Conservation (phyloP, 345 rosid genomes). For the Hibiscus syriacus region DNA sequence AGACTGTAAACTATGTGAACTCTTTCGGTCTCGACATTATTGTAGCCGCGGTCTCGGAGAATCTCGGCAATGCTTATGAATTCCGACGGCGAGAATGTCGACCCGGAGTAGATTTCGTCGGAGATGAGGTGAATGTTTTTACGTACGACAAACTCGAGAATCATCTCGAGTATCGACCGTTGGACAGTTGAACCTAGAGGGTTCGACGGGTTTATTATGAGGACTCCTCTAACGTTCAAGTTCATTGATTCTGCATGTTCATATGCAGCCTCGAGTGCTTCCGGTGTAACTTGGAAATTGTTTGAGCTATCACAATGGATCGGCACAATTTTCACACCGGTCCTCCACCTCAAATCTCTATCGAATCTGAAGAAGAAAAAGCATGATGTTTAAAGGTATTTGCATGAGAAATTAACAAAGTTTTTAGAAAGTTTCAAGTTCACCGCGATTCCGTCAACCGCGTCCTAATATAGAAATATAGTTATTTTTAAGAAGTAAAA, state of each 20-base stretch:
- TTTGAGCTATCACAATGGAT: slow-evolving; percentile 66
- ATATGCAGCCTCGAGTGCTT: slow-evolving; percentile 72
- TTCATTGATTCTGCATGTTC: slow-evolving; percentile 38
- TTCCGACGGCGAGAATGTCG: slow-evolving; percentile 59
- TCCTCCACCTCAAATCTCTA: slow-evolving; percentile 94
- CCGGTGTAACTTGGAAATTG: slow-evolving; percentile 75
- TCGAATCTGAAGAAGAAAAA: slow-evolving; percentile 59
- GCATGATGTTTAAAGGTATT: no score
- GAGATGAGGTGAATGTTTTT: slow-evolving; percentile 88
- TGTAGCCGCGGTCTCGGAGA: slow-evolving; percentile 29
- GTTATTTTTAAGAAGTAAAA: no score
- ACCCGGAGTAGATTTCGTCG: slow-evolving; percentile 93
- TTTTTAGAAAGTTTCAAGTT: no score
- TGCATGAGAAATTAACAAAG: no score
- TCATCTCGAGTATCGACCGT: slow-evolving; percentile 43
- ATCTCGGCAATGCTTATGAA: slow-evolving; percentile 80
- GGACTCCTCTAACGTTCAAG: slow-evolving; percentile 59
- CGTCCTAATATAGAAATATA: no score
- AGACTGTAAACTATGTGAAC: slow-evolving; percentile 95
- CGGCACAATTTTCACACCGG: slow-evolving; percentile 78
- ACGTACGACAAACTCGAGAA: slow-evolving; percentile 51
- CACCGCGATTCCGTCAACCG: no score
- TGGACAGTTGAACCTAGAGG: slow-evolving; percentile 72
- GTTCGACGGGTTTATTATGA: slow-evolving; percentile 94
- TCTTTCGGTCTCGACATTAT: slow-evolving; percentile 35